Evolutionary conservation across 768 basidiomycete genomes (phyloP), one percentile per base, ranked within the genome.

Genomic region (Filobasidium wieringae): DNA sequence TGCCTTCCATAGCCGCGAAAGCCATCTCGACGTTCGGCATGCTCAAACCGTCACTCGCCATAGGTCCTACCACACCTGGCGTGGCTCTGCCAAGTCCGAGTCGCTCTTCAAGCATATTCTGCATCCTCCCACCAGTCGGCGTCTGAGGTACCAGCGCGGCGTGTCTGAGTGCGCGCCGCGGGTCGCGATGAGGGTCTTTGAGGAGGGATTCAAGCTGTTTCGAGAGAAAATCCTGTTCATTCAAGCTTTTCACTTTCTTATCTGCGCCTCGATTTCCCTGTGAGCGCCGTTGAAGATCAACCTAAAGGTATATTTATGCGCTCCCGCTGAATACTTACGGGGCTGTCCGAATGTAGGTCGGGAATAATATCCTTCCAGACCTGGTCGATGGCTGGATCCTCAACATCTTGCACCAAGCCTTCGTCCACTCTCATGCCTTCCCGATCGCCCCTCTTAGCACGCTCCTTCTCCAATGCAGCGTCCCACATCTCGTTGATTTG

Each of bases 171-270:
- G 85, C 82, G 15, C 83, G 83, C 32, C 89, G 84, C 22, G 90
- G 89, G 75, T 96, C 91, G 55, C 87, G 81, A 64, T 90, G 87
- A 0, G 87, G 80, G 65, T 91, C 92, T 74, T 88, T 88, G 37
- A 86, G 80, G 61, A 93, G 87, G 68, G 88, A 83, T 72, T 93
- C 91, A 73, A 90, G 89, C 67, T 97, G 86, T 68, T 85, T 84
- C 2, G 84, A 80, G 11, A 97, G 83, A 80, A 96, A 97, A 0
- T 82, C 78, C 74, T 96, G 91, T 69, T 97, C 93, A 26, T 86
- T 83, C 31, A 82, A 85, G 83, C 80, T 5, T 80, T 79, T 3
- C 81, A 80, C 83, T 11, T 37, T 51, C 47, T 32, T 19, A 2
- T 19, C 5, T 4, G 17, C 24, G n/a, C 14, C 22, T 14, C 43